Evolutionary conservation across 352 stramenopile species (phyloP).

Genomic region (Lagenidium sp.): DNA sequence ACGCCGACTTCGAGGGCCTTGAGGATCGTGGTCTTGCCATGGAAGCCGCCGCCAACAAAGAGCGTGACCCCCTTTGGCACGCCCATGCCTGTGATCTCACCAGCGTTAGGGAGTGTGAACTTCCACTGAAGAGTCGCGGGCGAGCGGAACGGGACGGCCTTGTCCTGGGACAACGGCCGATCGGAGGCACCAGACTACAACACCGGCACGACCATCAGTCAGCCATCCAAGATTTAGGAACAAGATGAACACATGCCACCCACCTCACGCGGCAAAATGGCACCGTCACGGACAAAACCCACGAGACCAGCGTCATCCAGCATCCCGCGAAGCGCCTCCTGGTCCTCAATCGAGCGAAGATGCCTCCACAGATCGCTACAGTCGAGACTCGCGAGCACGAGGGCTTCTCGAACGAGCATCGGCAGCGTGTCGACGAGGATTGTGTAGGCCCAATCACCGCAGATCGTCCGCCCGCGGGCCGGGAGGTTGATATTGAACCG

Average conservation of each 20-base stretch:
- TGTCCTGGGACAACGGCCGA: slow-evolving; percentile 24
- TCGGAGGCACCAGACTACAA: slow-evolving; percentile 50
- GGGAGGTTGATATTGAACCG: slow-evolving; percentile 95
- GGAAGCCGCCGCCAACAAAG: slow-evolving; percentile 96
- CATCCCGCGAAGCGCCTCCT: slow-evolving; percentile 82
- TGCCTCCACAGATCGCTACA: slow-evolving; percentile 63
- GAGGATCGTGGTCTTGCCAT: slow-evolving; percentile 96
- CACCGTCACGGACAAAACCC: slow-evolving; percentile 90
- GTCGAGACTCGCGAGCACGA: slow-evolving; percentile 78
- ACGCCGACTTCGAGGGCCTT: slow-evolving; percentile 91
- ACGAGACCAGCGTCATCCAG: slow-evolving; percentile 79
- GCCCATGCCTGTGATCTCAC: slow-evolving; percentile 88
- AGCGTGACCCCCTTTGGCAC: slow-evolving; percentile 92
- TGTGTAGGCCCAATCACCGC: slow-evolving; percentile 87
- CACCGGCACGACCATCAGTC: neutral
- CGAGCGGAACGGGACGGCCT: slow-evolving; percentile 78
- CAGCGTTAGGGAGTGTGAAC: slow-evolving; percentile 86
- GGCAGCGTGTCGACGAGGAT: slow-evolving; percentile 90
- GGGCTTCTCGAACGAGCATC: slow-evolving; percentile 64
- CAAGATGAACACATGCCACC: neutral
- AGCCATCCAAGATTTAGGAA: neutral
- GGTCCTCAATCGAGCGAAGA: slow-evolving; percentile 90
- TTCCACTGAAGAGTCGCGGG: slow-evolving; percentile 64
- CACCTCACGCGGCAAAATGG: slow-evolving; percentile 84
- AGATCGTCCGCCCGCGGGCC: slow-evolving; percentile 90